Evolutionary conservation across 768 basidiomycete species (phyloP), one percentile per base, ranked within the genome.

Genomic region (Rhizopogon vesiculosus): DNA sequence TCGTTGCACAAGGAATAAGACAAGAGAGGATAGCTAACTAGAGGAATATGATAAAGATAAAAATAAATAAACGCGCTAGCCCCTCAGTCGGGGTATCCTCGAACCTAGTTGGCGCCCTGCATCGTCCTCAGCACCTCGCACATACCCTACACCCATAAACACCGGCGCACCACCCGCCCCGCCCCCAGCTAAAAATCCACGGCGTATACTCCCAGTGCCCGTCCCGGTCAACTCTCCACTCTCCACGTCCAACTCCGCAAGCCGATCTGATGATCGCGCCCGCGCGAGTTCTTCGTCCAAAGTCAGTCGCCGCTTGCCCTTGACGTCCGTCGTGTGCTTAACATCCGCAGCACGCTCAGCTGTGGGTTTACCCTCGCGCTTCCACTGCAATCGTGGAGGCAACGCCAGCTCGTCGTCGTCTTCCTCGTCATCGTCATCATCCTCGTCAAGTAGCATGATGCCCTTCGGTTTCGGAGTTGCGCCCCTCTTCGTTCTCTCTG

Each of bases 81-180:
- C 29, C 33, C 59, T 71, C 19, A 51, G 55, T 42, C 69, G 65
- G 8, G 68, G 69, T 46, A 69, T 66, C 31, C 62, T 43, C 28
- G 62, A 69, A 15, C 6, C 35, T 67, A 62, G 45, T 42, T 55
- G 3, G 38, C 33, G 6, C 59, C 33, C 33, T 62, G 58, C 69
- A 12, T 63, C 67, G 7, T 68, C 64, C 16, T 73, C 70, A 0
- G 69, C 83, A n/a, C 80, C 85, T 43, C 79, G 77, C 5, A 87
- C 79, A 61, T 85, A 85, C 3, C 86, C 87, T 28, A 74, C 79
- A 7, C 83, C 86, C 82, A 89, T 84, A 56, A 83, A 82, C 10
- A 92, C 84, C 1, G 89, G 85, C 1, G 64, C 56, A 1, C 90
- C 90, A 22, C 85, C 88, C 9, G 79, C 88, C 1, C 90, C 89